phyloP scores from a whole-genome alignment of 1,139 yeast genomes.

The Diutina siamensis region DNA sequence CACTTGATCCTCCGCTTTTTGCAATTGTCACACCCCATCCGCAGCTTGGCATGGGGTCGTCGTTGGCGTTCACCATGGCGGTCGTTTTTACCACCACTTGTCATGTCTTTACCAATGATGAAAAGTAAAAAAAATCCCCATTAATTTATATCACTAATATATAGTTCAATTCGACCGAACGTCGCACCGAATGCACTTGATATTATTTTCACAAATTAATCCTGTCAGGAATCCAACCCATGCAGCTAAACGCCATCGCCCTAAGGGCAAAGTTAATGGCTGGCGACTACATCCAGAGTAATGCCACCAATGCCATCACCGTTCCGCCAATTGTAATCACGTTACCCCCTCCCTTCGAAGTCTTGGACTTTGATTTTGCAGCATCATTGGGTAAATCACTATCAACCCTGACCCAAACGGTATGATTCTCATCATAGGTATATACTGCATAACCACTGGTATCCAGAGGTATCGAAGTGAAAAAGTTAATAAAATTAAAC shows the following conservation, averaged over 20 bases:
- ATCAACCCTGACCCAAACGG: background rate
- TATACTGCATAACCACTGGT: background rate
- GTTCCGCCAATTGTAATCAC: background rate
- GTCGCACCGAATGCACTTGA: background rate
- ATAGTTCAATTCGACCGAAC: background rate
- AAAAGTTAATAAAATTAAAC: background rate
- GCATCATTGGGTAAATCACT: background rate
- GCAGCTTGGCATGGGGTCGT: conserved; percentile 3
- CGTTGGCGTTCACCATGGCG: background rate
- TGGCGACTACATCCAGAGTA: background rate
- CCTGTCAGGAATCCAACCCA: background rate
- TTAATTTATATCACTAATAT: background rate
- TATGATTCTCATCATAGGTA: background rate
- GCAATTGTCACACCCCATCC: conserved; percentile 4
- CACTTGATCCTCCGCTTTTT: conserved; percentile 3
- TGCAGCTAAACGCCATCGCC: background rate
- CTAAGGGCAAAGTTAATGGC: background rate
- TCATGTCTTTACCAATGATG: too few relatives aligned
- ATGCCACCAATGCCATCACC: background rate
- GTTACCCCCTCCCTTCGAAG: background rate
- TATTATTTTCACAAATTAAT: too few relatives aligned
- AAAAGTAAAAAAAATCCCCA: too few relatives aligned
- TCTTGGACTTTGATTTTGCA: background rate
- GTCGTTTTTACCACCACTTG: background rate
- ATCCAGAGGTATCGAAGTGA: background rate